Evolutionary conservation across 441 rosid species (phyloP).

Genomic region (Syzygium syzygioides): DNA sequence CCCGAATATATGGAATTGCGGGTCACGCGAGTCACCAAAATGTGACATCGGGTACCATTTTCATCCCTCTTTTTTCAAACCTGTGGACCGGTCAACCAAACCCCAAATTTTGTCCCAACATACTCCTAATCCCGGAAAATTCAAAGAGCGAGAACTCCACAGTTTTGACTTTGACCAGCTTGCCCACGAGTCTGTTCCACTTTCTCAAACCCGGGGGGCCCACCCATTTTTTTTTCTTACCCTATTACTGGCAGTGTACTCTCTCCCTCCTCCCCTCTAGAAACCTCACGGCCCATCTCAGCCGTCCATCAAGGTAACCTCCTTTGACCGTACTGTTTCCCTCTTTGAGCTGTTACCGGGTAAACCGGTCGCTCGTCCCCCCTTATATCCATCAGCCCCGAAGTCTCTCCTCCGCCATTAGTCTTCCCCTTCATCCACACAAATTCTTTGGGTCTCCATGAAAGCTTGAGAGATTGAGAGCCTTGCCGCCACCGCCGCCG

Average conservation of each 20-base stretch:
- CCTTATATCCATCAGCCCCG: neutral
- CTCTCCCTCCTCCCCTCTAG: neutral
- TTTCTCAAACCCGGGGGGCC: neutral
- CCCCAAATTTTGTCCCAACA: neutral
- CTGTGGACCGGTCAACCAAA: neutral
- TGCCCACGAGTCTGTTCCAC: neutral
- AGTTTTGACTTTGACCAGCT: neutral
- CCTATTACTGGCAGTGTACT: neutral
- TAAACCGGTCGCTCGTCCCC: neutral
- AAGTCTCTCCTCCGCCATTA: neutral
- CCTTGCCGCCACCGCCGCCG: neutral
- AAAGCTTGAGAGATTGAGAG: constrained; percentile 11
- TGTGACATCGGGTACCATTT: neutral
- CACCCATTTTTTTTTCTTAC: neutral
- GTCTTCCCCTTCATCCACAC: neutral
- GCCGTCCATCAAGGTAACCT: neutral
- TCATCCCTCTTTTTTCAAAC: neutral
- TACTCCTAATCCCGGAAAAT: neutral
- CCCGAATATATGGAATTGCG: neutral
- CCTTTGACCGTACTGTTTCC: neutral
- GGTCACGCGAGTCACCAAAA: neutral
- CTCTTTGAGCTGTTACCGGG: neutral
- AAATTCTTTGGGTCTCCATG: neutral
- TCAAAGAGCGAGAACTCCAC: neutral
- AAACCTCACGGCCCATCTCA: neutral